Conservation (phyloP, 495 filamentous ascomycete species). For the Penicillium odoratum region DNA sequence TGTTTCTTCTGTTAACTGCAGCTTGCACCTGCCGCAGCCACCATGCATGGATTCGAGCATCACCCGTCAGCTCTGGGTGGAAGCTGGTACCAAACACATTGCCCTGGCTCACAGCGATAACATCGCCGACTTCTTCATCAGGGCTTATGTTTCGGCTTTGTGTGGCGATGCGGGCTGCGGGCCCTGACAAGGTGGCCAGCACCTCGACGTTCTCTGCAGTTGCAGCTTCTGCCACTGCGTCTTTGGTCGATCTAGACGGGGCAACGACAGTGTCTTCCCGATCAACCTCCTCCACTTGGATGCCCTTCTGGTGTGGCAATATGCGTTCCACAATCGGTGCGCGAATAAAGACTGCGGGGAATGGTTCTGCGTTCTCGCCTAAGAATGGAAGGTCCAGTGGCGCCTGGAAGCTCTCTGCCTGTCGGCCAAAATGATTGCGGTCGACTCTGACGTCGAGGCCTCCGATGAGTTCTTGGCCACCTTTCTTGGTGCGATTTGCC, state of each 20-base stretch:
- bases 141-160: constrained; percentile 39
- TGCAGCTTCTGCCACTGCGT: constrained; percentile 37
- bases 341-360: constrained; percentile 87
- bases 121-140: constrained; percentile 64
- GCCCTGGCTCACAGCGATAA: constrained; percentile 86
- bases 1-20: constrained; percentile 31
- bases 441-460: constrained; percentile 89
- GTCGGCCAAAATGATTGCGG: constrained; percentile 93
- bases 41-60: constrained; percentile 89
- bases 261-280: constrained; percentile 65
- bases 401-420: constrained; percentile 88
- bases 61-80: constrained; percentile 90
- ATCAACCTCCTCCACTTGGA: constrained; percentile 50
- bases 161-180: constrained; percentile 40
- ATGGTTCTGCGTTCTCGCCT: constrained; percentile 49
- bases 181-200: constrained; percentile 50
- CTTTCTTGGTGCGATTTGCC: constrained; percentile 84
- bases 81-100: constrained; percentile 98
- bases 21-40: constrained; percentile 76
- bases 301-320: constrained; percentile 54
- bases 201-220: constrained; percentile 51
- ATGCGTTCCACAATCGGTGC: constrained; percentile 91
- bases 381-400: constrained; percentile 76
- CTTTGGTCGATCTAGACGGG: constrained; percentile 55
- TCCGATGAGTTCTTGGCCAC: constrained; percentile 91